Conservation (phyloP, 768 basidiomycete genomes). For the Kwoniella sp. region DNA sequence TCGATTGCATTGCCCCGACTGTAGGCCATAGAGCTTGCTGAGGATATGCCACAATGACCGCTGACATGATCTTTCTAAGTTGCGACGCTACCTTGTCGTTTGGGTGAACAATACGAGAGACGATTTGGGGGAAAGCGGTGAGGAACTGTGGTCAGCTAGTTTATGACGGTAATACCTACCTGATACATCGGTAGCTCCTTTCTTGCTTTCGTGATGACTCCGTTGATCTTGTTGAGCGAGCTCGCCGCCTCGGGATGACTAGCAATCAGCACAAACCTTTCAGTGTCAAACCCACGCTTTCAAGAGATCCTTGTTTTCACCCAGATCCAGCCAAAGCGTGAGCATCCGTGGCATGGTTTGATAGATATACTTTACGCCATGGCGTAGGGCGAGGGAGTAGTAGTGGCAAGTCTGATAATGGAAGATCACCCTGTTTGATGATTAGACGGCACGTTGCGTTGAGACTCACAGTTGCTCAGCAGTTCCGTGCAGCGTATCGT, state of each 20-base stretch:
- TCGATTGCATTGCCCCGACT: constrained; percentile 80
- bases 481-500: constrained; percentile 55
- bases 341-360: constrained; percentile 90
- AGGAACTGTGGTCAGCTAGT: constrained; percentile 66
- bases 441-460: background rate
- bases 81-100: constrained; percentile 61
- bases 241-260: background rate
- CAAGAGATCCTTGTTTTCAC: constrained; percentile 56
- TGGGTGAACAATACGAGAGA: constrained; percentile 79
- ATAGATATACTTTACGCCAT: constrained; percentile 92
- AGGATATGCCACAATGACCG: constrained; percentile 76
- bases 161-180: constrained; percentile 52
- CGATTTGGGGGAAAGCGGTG: constrained; percentile 93
- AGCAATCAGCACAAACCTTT: background rate
- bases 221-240: constrained; percentile 52
- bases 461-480: constrained; percentile 14
- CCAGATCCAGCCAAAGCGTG: constrained; percentile 89
- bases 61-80: constrained; percentile 63
- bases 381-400: constrained; percentile 66
- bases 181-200: constrained; percentile 71
- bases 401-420: constrained; percentile 57
- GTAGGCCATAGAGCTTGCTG: constrained; percentile 92
- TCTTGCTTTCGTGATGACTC: constrained; percentile 62
- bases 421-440: constrained; percentile 19
- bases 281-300: background rate